These are phyloP conservation scores for Talaromyces atroroseus DNA, from an alignment of 2,329 filamentous ascomycete genomes.

Conservation along the genomic window DNA sequence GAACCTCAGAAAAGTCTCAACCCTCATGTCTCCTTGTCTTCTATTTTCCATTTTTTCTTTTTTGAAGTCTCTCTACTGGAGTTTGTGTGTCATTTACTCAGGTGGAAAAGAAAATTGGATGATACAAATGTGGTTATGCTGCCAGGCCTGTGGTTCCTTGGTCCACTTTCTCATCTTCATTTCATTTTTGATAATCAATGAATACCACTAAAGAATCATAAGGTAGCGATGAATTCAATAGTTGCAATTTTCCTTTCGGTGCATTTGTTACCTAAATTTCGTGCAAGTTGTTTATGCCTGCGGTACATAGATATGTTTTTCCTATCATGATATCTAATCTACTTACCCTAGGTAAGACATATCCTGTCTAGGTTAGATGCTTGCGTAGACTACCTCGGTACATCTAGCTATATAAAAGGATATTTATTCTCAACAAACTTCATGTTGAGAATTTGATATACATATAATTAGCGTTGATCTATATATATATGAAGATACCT, in stretches of 20 bases:
- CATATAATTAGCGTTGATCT: no score
- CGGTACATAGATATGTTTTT: neutral
- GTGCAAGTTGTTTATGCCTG: neutral
- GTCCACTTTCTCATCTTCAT: neutral
- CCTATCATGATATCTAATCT: no score
- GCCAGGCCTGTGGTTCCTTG: neutral
- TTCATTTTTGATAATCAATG: neutral
- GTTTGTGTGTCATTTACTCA: neutral
- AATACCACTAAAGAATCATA: neutral
- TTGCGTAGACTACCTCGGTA: no score
- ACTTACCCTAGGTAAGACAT: no score
- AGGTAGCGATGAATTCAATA: neutral
- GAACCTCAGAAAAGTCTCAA: conserved; percentile 1
- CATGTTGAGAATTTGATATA: no score
- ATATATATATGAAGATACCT: no score
- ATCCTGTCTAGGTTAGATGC: no score
- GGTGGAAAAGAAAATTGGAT: neutral
- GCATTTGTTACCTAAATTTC: neutral
- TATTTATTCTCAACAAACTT: no score
- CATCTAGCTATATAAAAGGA: no score
- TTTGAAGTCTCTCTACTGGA: neutral
- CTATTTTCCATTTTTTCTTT: neutral
- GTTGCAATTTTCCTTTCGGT: neutral
- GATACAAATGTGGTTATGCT: neutral
- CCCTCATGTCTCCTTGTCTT: neutral